These are phyloP conservation scores for Trypanosoma melophagium DNA, from an alignment of 208 protist species.

Conservation along the genomic window DNA sequence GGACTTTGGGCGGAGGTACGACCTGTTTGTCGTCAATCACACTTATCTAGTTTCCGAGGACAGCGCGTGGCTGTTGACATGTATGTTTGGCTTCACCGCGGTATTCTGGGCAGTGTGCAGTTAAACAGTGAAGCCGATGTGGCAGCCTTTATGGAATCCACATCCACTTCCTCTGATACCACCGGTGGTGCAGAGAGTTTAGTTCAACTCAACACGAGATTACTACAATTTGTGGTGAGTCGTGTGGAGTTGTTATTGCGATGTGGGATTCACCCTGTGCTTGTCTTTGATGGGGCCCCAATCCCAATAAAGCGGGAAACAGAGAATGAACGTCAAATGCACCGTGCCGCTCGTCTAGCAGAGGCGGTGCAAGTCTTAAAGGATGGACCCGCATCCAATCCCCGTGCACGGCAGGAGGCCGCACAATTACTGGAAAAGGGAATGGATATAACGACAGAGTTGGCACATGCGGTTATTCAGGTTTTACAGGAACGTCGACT, in stretches of 20 bases:
- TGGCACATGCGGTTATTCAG: constrained; percentile 77
- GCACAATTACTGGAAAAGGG: constrained; percentile 55
- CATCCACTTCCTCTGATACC: background rate
- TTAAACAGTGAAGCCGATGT: constrained; percentile 30
- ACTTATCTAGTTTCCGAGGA: constrained; percentile 74
- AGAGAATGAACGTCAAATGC: constrained; percentile 47
- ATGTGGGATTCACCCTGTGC: constrained; percentile 67
- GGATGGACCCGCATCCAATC: constrained; percentile 32
- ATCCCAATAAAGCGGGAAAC: constrained; percentile 81
- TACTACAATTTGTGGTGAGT: constrained; percentile 28
- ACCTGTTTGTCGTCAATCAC: constrained; percentile 65
- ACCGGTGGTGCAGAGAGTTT: background rate
- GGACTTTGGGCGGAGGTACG: constrained; percentile 76
- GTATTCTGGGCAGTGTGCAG: constrained; percentile 42
- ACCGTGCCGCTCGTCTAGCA: constrained; percentile 35
- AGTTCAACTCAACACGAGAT: constrained; percentile 20
- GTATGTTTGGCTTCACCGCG: constrained; percentile 89
- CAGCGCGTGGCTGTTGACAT: constrained; percentile 84
- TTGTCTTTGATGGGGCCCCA: constrained; percentile 79
- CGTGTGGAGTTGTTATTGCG: constrained; percentile 47
- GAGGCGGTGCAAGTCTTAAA: constrained; percentile 48
- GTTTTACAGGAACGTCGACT: constrained; percentile 67
- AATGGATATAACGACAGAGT: constrained; percentile 74
- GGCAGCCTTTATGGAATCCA: constrained; percentile 12
- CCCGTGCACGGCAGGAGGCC: constrained; percentile 35